Evolutionary conservation across 1,284 basidiomycete species (phyloP).

Genomic region (Naganishia cerealis): DNA sequence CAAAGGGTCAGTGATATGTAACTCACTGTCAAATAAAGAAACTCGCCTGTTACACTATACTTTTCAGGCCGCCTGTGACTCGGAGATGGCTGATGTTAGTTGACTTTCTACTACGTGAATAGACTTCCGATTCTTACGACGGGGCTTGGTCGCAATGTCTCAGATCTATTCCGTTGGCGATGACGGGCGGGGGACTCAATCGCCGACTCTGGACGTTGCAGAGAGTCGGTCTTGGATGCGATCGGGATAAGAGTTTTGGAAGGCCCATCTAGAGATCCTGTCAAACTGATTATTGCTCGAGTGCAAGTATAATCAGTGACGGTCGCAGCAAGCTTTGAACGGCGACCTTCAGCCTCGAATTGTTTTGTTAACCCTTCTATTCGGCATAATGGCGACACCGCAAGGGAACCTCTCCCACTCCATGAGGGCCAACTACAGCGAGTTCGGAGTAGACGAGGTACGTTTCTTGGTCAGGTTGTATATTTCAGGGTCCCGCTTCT

Average conservation of each 20-base stretch:
- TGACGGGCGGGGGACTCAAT: too few species aligned
- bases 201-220: too few species aligned
- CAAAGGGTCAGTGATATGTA: background rate
- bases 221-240: too few species aligned
- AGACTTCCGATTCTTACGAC: constrained; percentile 1
- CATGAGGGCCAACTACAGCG: constrained; percentile 69
- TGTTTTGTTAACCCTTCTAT: background rate
- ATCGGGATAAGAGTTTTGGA: too few species aligned
- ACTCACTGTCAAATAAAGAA: background rate
- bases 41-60: background rate
- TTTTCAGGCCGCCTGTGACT: background rate
- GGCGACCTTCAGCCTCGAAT: background rate
- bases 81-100: background rate
- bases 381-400: background rate
- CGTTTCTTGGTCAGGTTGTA: constrained; percentile 1
- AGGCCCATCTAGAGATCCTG: background rate
- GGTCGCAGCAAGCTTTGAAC: background rate
- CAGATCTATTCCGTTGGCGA: background rate
- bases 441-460: constrained; percentile 67
- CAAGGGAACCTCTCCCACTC: constrained; percentile 61
- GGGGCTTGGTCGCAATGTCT: constrained; percentile 1
- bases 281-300: too few species aligned
- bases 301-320: background rate
- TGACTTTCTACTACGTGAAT: background rate
- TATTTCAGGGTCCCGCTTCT: background rate